A percentile compares a stretch with the other conserved stretches of the same genome.
phyloP scores from a whole-genome alignment of 2,329 filamentous ascomycete species.

The Neophaeococcomyces aloes region DNA sequence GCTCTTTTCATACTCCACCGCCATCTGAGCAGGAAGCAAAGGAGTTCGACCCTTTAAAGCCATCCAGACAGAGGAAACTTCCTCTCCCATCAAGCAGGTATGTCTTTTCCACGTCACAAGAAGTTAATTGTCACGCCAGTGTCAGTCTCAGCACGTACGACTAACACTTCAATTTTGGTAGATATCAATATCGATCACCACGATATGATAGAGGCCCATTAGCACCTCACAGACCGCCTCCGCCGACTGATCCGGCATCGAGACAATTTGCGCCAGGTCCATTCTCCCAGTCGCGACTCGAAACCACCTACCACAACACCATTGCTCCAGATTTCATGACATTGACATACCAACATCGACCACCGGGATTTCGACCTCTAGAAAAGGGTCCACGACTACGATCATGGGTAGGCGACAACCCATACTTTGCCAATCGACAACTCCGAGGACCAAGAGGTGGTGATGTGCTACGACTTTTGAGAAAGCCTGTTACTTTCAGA shows the following conservation, averaged over 20 bases:
- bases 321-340: conserved; percentile 80
- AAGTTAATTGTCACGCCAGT: not conserved
- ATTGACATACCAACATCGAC: conserved; percentile 74
- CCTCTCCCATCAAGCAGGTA: conserved; percentile 33
- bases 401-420: conserved; percentile 78
- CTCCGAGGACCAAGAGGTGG: conserved; percentile 74
- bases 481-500: conserved; percentile 58
- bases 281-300: conserved; percentile 75
- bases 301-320: conserved; percentile 82
- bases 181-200: conserved; percentile 90
- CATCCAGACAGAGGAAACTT: conserved; percentile 30
- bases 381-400: conserved; percentile 58
- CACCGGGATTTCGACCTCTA: conserved; percentile 59
- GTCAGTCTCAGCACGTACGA: conserved; percentile 3
- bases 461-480: conserved; percentile 42
- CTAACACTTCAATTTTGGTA: conserved; percentile 28
- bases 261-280: conserved; percentile 83
- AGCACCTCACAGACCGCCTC: conserved; percentile 85
- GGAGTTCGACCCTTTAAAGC: conserved; percentile 40
- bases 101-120: conserved; percentile 3
- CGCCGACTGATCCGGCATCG: conserved; percentile 73
- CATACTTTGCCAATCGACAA: conserved; percentile 87
- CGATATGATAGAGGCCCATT: conserved; percentile 91
- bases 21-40: conserved; percentile 8
- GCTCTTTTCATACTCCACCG: conserved; percentile 11